Conservation (phyloP, 164 flowering plant genomes). For the Magnolia kwangsiensis region DNA sequence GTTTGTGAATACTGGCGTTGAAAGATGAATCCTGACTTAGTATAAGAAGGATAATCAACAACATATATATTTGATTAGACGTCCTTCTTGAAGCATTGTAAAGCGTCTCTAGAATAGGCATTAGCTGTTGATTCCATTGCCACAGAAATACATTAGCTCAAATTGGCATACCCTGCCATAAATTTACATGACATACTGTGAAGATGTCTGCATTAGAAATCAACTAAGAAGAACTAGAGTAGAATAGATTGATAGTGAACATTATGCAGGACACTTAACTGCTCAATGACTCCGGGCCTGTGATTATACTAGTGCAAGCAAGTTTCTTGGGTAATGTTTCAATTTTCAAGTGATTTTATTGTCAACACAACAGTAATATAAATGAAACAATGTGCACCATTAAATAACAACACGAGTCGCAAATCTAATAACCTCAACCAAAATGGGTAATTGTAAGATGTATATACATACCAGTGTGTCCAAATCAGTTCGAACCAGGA, state of each 20-base stretch:
- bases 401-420: not conserved
- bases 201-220: not conserved
- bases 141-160: conserved; percentile 4
- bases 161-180: not conserved
- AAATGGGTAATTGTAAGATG: not conserved
- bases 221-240: not conserved
- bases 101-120: conserved; percentile 88
- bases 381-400: not conserved
- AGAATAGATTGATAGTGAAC: not conserved
- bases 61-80: conserved; percentile 92
- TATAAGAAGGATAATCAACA: conserved; percentile 92
- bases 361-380: no score
- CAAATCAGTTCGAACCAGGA: conserved; percentile 93
- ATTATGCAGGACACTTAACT: not conserved
- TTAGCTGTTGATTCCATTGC: conserved; percentile 50
- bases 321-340: not conserved
- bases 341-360: not conserved
- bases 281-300: not conserved
- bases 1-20: conserved; percentile 87
- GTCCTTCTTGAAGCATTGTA: conserved; percentile 86
- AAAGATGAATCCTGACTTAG: conserved; percentile 98
- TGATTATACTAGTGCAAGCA: not conserved
- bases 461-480: conserved; percentile 87
- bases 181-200: not conserved
- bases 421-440: not conserved